A percentile compares a stretch with the other conserved stretches of the same genome.
Evolutionary conservation across 2,329 filamentous ascomycete species (phyloP).

Genomic region (Tolypocladium sp.): DNA sequence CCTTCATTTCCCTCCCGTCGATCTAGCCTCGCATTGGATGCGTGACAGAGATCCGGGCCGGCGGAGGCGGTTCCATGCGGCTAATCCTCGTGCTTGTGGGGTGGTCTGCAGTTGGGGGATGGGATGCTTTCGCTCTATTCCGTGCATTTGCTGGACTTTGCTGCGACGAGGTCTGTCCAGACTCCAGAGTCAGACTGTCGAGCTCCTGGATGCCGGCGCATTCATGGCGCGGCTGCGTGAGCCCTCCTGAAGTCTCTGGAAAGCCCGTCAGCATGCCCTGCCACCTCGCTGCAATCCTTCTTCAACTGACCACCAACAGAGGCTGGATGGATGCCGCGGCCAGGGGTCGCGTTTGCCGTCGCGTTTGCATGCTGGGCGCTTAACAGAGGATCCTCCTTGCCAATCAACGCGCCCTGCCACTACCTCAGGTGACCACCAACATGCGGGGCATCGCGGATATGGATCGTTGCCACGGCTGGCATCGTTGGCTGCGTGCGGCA

Average conservation of each 20-base stretch:
- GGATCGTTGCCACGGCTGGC: background rate
- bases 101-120: background rate
- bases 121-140: no score
- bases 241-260: background rate
- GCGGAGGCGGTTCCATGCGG: background rate
- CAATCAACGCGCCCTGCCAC: background rate
- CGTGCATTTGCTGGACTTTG: background rate
- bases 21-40: slow-evolving; percentile 4
- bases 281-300: background rate
- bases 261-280: background rate
- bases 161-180: no score
- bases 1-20: slow-evolving; percentile 5
- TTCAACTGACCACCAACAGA: background rate
- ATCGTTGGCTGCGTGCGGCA: background rate
- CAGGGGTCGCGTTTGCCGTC: background rate
- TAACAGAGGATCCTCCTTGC: background rate
- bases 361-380: background rate
- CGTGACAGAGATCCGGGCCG: background rate
- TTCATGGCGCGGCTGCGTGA: background rate
- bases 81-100: background rate
- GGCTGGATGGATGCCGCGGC: background rate
- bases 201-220: background rate
- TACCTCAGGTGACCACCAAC: background rate
- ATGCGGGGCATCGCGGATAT: background rate
- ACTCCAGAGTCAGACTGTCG: no score